Conservation (phyloP, 2,329 filamentous ascomycete species). For the Neofusicoccum sp. region DNA sequence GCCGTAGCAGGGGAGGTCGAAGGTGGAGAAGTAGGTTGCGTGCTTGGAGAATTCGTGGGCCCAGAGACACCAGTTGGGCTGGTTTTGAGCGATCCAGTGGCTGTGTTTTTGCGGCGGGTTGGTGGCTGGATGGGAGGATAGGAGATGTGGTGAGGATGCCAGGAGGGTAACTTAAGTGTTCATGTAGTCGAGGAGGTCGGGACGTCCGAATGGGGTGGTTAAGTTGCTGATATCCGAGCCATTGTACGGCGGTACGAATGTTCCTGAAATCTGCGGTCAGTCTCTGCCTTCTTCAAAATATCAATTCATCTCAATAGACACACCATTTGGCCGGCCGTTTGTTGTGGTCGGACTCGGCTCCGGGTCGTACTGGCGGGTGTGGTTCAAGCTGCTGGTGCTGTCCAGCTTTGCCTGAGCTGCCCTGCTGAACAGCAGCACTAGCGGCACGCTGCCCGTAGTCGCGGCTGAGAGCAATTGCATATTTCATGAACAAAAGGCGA, state of each 20-base stretch:
- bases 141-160: no score
- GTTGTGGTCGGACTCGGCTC: conserved; percentile 65
- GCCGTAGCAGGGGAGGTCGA: conserved; percentile 67
- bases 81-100: conserved; percentile 63
- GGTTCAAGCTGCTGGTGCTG: no score
- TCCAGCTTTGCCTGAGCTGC: no score
- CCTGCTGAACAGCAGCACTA: no score
- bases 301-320: conserved; percentile 22
- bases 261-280: conserved; percentile 29
- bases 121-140: conserved; percentile 20
- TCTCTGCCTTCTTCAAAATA: neutral
- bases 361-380: conserved; percentile 68
- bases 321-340: conserved; percentile 56
- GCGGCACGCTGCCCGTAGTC: no score
- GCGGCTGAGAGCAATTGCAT: no score
- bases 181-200: conserved; percentile 67
- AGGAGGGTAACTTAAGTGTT: conserved; percentile 45
- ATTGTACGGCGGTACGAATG: conserved; percentile 59
- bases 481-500: no score
- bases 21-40: conserved; percentile 68
- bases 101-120: neutral
- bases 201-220: conserved; percentile 59
- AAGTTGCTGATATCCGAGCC: conserved; percentile 62
- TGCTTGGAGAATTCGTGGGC: conserved; percentile 70
- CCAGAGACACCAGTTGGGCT: conserved; percentile 64